Evolutionary conservation across 805 yeast genomes (phyloP), one percentile per base, ranked within the genome.

Genomic region (Wickerhamiella musiphila): DNA sequence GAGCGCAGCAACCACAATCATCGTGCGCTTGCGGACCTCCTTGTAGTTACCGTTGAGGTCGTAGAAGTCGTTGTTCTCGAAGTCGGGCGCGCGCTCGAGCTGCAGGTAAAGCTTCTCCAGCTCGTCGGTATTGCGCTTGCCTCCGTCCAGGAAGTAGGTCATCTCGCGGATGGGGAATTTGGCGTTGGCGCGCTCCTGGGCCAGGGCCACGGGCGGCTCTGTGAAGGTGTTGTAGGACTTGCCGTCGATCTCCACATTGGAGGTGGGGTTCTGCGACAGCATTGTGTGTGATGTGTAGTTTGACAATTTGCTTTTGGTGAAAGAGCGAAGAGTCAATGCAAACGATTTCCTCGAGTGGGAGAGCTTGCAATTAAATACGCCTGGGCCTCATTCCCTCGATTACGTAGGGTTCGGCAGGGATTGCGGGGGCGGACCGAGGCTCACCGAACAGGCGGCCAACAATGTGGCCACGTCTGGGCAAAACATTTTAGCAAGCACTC

Each of bases 41-140:
- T 51, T 54, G 23, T 38, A 35, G 10, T 49, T 56, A 47, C 65
- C 65, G 35, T 58, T 52, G 39, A 63, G 53, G 38, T 69, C 74
- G 49, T 66, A 69, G 42, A 52, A 54, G 28, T 54, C 49, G 14
- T 62, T 52, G 38, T 57, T 54, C 31, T 58, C 48, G 43, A 69
- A 59, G 24, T 63, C 52, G 20, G 74, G 73, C 47, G 69, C 73
- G 33, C 73, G 58, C 54, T 69, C 73, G 53, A 68, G 53, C 46
- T 56, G 61, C 37, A 50, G 53, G 40, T 55, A 42, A 39, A 66
- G 47, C 28, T 42, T 36, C 43, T 61, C 65, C 37, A 53, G 43
- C 28, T 46, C 39, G 24, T 51, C 60, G 19, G 68, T 57, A 34
- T 52, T 46, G 24, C 53, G 52, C 39, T 48, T 39, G 27, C 61